Conservation (phyloP, 768 basidiomycete genomes). For the Lactarius psammicola region DNA sequence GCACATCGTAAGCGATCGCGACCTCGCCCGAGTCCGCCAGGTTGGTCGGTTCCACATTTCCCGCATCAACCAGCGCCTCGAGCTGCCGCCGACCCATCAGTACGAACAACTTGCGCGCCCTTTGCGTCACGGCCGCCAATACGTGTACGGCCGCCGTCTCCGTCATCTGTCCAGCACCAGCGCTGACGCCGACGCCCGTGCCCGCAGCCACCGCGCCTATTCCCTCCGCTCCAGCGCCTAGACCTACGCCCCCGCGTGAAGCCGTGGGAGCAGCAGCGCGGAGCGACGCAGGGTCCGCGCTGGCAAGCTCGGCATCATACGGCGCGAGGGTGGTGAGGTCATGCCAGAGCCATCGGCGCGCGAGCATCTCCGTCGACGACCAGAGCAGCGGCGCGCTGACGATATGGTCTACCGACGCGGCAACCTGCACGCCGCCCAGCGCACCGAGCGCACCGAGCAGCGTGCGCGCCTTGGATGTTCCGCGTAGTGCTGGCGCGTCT, state of each 20-base stretch:
- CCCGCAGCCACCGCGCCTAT: constrained; percentile 33
- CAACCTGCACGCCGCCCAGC: constrained; percentile 73
- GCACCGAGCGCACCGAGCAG: constrained; percentile 71
- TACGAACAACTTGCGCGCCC: constrained; percentile 78
- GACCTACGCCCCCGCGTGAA: not conserved
- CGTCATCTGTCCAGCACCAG: constrained; percentile 49
- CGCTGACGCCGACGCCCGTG: constrained; percentile 36
- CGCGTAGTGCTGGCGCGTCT: constrained; percentile 70
- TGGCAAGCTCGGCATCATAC: constrained; percentile 76
- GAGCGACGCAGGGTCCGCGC: constrained; percentile 62
- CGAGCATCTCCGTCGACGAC: constrained; percentile 61
- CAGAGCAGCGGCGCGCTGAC: constrained; percentile 74
- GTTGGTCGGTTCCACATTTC: constrained; percentile 19
- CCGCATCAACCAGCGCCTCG: constrained; percentile 48
- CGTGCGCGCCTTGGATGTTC: constrained; percentile 53
- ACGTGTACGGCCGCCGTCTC: constrained; percentile 80
- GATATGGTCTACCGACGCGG: constrained; percentile 85
- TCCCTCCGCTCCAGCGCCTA: constrained; percentile 30
- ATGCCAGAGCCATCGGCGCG: constrained; percentile 74
- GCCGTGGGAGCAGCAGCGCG: constrained; percentile 43
- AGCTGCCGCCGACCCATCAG: constrained; percentile 71
- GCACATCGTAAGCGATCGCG: constrained; percentile 60
- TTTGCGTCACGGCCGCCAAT: constrained; percentile 81
- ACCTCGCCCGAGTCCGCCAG: constrained; percentile 48
- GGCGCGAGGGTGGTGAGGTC: constrained; percentile 82